Base-by-base conservation (phyloP, 2,329 filamentous ascomycete species). In the Paecilomyces fulvus region DNA sequence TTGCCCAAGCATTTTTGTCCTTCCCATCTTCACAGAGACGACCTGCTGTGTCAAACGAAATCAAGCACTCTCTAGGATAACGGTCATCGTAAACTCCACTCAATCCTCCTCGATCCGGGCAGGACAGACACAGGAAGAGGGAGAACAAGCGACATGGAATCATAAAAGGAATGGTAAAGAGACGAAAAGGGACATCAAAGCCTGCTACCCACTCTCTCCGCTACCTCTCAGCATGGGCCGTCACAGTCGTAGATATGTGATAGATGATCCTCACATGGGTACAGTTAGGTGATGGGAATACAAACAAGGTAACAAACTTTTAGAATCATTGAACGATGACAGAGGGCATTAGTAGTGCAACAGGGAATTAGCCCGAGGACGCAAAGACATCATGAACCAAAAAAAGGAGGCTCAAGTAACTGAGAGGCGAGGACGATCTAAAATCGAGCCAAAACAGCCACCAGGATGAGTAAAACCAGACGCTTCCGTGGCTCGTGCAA, bases 301-400 rank as follows among this genome's bases (percentile, higher is more conserved):
- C 53, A 28, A 51, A 54, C 57, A 50, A 25, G 50, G 48, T 11
- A 51, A 59, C 52, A 67, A 71, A 72, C 69, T 71, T 72, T 72
- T 73, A 64, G 64, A 68, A 69, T 61, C 68, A 68, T 63, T 67
- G 61, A 63, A 67, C 65, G 67, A 70, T 63, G 61, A 62, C 61
- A 65, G 64, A 64, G 63, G 64, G 61, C 63, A 69, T 67, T 66
- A 70, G 65, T 67, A 63, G 61, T 61, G 54, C 64, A 64, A 64
- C 64, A 58, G 54, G 61, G 58, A 65, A 63, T 64, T 65, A 68
- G 66, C 60, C 65, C 60, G 60, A 65, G 20, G 56, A 60, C 60
- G 54, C n/a, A 57, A 46, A 56, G 64, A 64, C 61, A 64, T 65
- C 67, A 62, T 67, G 61, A 66, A 64, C 62, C 64, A 65, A 56